Percentiles rank a stretch among this genome's conserved stretches.
phyloP scores from a whole-genome alignment of 306 rosid genomes.

The Glycyrrhiza uralensis region DNA sequence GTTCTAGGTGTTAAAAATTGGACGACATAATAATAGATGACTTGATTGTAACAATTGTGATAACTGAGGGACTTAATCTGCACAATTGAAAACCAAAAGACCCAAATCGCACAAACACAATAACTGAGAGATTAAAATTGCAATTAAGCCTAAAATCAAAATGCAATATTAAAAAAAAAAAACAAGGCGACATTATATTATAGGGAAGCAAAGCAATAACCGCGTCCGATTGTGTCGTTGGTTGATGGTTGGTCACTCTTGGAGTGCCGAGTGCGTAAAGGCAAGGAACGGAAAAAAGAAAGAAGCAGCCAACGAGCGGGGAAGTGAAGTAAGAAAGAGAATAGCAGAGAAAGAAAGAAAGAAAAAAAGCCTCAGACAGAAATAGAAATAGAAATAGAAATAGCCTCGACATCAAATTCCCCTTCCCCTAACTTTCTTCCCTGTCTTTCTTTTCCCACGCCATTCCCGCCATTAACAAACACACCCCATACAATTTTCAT shows the following conservation, averaged over 20 bases:
- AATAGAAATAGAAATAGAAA: background rate
- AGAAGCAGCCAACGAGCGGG: background rate
- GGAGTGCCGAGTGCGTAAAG: background rate
- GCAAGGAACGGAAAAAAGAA: background rate
- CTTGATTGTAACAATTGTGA: too few species aligned
- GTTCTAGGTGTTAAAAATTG: too few species aligned
- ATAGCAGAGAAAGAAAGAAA: background rate
- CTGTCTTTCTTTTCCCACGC: slow-evolving; percentile 24
- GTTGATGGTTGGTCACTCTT: background rate
- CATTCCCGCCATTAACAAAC: slow-evolving; percentile 9
- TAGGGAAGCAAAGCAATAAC: background rate
- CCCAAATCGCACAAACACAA: too few species aligned
- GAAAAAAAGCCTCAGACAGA: background rate
- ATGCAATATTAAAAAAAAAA: background rate
- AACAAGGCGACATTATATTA: background rate
- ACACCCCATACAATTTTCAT: background rate
- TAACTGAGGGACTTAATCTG: too few species aligned
- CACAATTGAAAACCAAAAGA: too few species aligned
- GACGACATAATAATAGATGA: too few species aligned
- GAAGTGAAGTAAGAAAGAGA: background rate
- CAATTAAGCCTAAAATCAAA: too few species aligned
- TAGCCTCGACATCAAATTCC: background rate
- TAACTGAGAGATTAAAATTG: too few species aligned
- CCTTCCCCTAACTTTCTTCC: slow-evolving; percentile 13
- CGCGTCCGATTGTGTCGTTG: slow-evolving; percentile 22